Base-by-base conservation (phyloP, 208 protist genomes). In the Angomonas deanei region DNA sequence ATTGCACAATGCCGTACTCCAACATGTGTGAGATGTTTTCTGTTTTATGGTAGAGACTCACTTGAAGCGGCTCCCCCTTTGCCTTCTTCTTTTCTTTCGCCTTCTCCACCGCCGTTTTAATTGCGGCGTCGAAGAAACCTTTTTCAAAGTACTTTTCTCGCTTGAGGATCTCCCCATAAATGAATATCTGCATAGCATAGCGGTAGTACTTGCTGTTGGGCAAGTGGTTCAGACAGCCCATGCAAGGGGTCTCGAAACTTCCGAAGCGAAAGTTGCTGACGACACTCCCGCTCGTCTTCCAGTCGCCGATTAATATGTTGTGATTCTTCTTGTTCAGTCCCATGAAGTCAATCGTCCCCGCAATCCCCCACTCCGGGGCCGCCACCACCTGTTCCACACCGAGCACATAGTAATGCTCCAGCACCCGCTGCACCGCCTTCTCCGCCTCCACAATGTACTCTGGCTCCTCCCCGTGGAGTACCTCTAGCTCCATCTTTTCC, bases 171-270 rank as follows among this genome's bases (percentile, higher is more conserved):
- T 82, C 74, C 15, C 88, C 85, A 62, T 94, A 94, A 23, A 86
- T 66, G 39, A 84, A 66, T 10, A 92, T 76, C 72, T 94, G 88
- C 80, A 94, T 81, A 0, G 88, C 85, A 71, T 94, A 92, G 17
- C 88, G 88, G 64, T 91, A 85, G 31, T 71, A 72, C 63, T 92
- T 92, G 63, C 42, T 84, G 66, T 94, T 94, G 23, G 88, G 85
- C 46, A 94, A 76, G 69, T 94, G 88, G 4, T 64, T 67, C 39
- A 94, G 72, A 63, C 78, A 88, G 28, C 83, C 85, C 0, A 57
- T 68, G 66, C 83, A 82, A 2, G 84, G 74, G 3, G 72, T 74
- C 46, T 94, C 88, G 57, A 88, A 94, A 36, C 64, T 72, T 34
- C 85, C 81, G 46, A 92, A 94, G 39, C 85, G 84, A 66, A 94